A percentile compares a stretch with the other conserved stretches of the same genome.
These are phyloP conservation scores for Lentinula sp. DNA, from an alignment of 768 basidiomycete genomes.

Conservation along the genomic window DNA sequence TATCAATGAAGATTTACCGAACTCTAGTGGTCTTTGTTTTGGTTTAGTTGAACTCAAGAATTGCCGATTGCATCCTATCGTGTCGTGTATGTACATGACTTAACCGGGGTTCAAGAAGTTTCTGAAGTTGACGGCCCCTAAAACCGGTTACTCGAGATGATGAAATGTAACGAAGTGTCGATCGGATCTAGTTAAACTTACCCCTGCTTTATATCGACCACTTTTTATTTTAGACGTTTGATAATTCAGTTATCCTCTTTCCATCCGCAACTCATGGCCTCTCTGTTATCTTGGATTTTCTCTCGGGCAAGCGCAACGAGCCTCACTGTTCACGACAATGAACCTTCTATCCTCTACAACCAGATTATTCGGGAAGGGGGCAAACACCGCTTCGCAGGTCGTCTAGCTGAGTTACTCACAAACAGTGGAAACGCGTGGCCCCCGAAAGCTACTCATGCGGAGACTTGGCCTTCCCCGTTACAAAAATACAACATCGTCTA, in stretches of 20 bases:
- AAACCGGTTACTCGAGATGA: neutral
- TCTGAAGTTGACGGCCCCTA: neutral
- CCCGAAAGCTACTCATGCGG: slow-evolving; percentile 13
- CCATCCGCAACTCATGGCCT: neutral
- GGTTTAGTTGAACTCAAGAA: neutral
- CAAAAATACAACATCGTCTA: slow-evolving; percentile 9
- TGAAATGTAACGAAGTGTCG: neutral
- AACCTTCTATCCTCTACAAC: neutral
- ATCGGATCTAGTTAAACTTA: neutral
- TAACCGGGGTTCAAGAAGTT: neutral
- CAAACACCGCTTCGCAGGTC: neutral
- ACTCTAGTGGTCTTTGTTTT: too few species aligned
- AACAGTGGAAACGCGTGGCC: slow-evolving; percentile 16
- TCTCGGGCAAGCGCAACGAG: too few species aligned
- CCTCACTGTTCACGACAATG: neutral
- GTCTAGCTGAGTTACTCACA: slow-evolving; percentile 10
- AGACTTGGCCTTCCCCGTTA: slow-evolving; percentile 13
- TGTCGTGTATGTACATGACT: neutral
- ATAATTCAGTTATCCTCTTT: neutral
- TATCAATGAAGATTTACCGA: neutral
- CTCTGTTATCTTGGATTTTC: neutral
- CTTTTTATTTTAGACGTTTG: neutral
- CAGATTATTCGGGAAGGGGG: neutral
- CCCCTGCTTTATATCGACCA: neutral
- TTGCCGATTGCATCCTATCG: neutral